Evolutionary conservation across 164 flowering plant genomes (phyloP).

Genomic region (Akebia trifoliata): DNA sequence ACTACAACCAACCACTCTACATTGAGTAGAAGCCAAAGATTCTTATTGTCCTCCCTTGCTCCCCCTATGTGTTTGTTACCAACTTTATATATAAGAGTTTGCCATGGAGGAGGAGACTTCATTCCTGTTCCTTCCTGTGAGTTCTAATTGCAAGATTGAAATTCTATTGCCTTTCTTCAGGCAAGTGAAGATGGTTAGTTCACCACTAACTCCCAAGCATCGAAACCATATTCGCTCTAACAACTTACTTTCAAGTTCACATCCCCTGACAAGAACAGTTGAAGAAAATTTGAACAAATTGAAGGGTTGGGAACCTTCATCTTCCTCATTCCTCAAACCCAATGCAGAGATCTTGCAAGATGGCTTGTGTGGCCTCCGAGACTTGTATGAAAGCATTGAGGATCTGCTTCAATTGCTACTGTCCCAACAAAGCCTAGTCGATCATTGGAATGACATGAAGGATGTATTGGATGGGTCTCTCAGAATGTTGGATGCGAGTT

Average conservation of each 20-base stretch:
- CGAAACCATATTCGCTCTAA: slow-evolving; percentile 12
- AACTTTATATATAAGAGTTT: no score
- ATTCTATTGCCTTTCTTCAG: not conserved
- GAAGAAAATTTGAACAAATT: slow-evolving; percentile 5
- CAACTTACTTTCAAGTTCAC: slow-evolving; percentile 14
- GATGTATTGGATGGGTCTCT: slow-evolving; percentile 14
- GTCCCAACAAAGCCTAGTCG: not conserved
- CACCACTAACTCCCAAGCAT: no score
- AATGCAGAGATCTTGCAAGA: not conserved
- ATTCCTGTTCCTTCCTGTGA: not conserved
- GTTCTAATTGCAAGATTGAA: no score
- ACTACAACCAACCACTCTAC: no score
- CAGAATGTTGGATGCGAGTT: not conserved
- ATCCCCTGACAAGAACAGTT: slow-evolving; percentile 4
- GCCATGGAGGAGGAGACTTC: no score
- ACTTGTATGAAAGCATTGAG: slow-evolving; percentile 2
- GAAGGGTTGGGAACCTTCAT: not conserved
- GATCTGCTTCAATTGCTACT: slow-evolving; percentile 6
- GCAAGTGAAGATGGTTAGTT: not conserved
- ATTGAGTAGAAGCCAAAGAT: no score
- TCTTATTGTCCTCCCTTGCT: no score
- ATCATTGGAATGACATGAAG: not conserved
- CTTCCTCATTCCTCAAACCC: not conserved
- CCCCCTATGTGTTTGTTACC: no score
- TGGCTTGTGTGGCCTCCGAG: not conserved